A percentile compares a stretch with the other conserved stretches of the same genome.
Conservation (phyloP, 2,329 filamentous ascomycete genomes). For the Triangularia verruculosa region DNA sequence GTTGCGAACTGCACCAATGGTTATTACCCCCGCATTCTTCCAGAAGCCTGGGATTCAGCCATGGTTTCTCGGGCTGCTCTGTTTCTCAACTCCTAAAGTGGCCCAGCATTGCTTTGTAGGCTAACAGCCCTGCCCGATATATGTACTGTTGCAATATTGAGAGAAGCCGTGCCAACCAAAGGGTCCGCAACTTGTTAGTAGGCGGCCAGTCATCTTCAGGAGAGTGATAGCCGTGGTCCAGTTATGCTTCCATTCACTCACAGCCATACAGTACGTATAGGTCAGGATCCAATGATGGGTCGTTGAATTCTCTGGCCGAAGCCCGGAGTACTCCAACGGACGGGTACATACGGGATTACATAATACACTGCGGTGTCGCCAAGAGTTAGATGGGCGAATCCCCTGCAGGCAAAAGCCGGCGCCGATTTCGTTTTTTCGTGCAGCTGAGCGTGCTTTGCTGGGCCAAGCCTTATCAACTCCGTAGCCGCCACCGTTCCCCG, state of each 20-base stretch:
- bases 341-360: conserved; percentile 20
- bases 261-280: no score
- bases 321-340: conserved; percentile 7
- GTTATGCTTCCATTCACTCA: no score
- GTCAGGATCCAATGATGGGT: no score
- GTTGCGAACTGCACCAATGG: neutral
- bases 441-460: neutral
- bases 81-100: neutral
- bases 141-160: no score
- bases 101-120: neutral
- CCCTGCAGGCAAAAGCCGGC: neutral
- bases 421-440: conserved; percentile 17
- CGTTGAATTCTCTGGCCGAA: neutral
- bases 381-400: conserved; percentile 5
- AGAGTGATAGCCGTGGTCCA: no score
- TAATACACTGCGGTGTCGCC: conserved; percentile 8
- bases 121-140: no score
- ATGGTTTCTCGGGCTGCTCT: neutral
- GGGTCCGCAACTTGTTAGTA: no score
- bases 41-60: conserved; percentile 2
- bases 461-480: neutral
- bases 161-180: no score
- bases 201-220: no score
- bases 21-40: conserved; percentile 10
- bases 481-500: neutral